phyloP scores from a whole-genome alignment of 495 filamentous ascomycete species.

The Aspergillus cristatus region DNA sequence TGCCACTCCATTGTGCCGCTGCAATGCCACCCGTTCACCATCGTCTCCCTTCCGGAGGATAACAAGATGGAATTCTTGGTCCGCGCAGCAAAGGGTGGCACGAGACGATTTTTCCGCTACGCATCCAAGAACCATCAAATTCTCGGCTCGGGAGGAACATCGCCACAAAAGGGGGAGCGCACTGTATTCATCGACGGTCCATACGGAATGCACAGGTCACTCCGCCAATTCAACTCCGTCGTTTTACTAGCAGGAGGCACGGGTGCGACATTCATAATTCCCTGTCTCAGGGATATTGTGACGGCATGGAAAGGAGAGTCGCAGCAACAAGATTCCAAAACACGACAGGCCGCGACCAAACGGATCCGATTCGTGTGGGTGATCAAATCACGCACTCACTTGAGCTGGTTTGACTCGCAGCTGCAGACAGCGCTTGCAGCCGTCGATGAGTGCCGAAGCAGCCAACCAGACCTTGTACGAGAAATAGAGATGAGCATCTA shows the following conservation, averaged over 20 bases:
- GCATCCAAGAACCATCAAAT: slow-evolving; percentile 41
- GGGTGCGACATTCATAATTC: slow-evolving; percentile 47
- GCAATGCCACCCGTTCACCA: slow-evolving; percentile 78
- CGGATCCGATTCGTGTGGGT: slow-evolving; percentile 65
- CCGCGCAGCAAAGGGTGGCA: slow-evolving; percentile 62
- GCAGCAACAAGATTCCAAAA: slow-evolving; percentile 2
- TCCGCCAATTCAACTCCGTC: slow-evolving; percentile 49
- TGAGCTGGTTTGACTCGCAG: slow-evolving; percentile 59
- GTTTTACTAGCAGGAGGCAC: slow-evolving; percentile 54
- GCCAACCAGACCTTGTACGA: slow-evolving; percentile 20
- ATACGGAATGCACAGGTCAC: slow-evolving; percentile 39
- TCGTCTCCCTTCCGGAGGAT: slow-evolving; percentile 51
- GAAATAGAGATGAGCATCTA: slow-evolving; percentile 49
- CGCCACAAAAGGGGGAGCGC: slow-evolving; percentile 18
- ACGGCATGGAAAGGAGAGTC: slow-evolving; percentile 21
- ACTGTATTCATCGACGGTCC: slow-evolving; percentile 40
- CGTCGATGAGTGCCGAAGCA: slow-evolving; percentile 27
- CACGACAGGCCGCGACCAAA: slow-evolving; percentile 42
- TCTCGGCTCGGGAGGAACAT: slow-evolving; percentile 5
- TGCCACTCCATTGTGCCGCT: slow-evolving; percentile 57
- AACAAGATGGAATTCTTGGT: slow-evolving; percentile 61
- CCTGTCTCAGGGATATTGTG: slow-evolving; percentile 44
- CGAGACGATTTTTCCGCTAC: slow-evolving; percentile 52
- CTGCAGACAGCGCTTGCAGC: slow-evolving; percentile 48
- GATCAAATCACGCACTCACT: slow-evolving; percentile 57